Conservation (phyloP, 164 flowering plant species). For the Nymphaea colorata region DNA sequence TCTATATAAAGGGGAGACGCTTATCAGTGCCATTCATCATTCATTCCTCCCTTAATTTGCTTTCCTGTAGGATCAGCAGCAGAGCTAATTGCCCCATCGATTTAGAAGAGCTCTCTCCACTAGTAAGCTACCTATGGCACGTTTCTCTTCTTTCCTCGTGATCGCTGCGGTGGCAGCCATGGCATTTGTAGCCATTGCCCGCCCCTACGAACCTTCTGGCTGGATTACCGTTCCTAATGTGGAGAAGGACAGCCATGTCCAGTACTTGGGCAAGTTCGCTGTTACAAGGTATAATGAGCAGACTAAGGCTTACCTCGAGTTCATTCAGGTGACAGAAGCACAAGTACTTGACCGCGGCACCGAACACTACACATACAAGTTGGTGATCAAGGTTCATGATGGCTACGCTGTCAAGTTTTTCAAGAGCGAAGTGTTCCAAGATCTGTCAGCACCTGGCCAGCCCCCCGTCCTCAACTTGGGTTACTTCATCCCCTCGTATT, state of each 20-base stretch:
- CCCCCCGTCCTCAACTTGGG: no score
- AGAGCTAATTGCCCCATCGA: no score
- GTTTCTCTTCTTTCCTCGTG: background rate
- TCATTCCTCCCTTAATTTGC: no score
- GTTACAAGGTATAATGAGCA: background rate
- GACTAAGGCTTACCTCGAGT: background rate
- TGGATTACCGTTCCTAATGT: background rate
- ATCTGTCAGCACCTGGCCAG: background rate
- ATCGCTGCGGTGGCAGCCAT: background rate
- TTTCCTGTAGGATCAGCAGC: no score
- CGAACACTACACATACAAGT: background rate
- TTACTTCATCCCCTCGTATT: background rate
- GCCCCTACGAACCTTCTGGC: background rate
- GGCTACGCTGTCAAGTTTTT: background rate
- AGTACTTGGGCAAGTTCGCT: no score
- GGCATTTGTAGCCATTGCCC: background rate
- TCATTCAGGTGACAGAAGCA: background rate
- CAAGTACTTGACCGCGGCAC: background rate
- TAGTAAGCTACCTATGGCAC: background rate
- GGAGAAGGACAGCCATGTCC: background rate
- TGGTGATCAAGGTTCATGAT: background rate
- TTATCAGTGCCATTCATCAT: no score
- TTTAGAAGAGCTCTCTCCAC: no score
- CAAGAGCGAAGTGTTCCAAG: background rate
- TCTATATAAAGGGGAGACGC: no score